Evolutionary conservation across 176 grass and related monocot genomes (phyloP).

Genomic region (Secale cereale): DNA sequence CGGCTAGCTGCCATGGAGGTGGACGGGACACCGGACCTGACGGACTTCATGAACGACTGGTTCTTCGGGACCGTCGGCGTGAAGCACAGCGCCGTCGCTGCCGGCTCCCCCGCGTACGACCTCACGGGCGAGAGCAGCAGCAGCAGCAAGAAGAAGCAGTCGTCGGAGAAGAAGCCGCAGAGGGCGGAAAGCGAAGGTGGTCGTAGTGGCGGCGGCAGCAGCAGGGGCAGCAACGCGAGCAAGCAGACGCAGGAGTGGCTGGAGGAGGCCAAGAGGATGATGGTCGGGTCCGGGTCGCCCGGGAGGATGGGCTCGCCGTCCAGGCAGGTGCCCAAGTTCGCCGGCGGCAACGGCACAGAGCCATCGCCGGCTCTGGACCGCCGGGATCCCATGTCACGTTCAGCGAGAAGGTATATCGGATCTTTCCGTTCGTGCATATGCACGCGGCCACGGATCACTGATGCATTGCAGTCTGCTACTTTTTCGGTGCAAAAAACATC

Average conservation of each 20-base stretch:
- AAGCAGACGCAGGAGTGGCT: conserved; percentile 61
- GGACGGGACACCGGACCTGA: conserved; percentile 45
- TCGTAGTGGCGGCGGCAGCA: neutral
- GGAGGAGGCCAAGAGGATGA: conserved; percentile 66
- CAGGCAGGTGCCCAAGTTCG: conserved; percentile 49
- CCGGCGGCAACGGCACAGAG: conserved; percentile 25
- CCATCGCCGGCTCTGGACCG: conserved; percentile 46
- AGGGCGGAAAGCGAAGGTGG: conserved; percentile 7
- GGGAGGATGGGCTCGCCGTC: conserved; percentile 42
- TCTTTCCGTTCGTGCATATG: neutral
- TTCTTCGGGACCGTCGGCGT: conserved; percentile 56
- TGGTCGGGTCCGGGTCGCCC: conserved; percentile 44
- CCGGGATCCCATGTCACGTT: conserved; percentile 62
- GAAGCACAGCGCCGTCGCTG: conserved; percentile 2
- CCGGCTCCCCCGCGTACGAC: conserved; percentile 14
- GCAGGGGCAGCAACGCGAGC: conserved; percentile 21
- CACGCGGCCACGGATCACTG: neutral
- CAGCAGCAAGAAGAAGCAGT: conserved; percentile 18
- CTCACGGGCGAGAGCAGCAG: conserved; percentile 31
- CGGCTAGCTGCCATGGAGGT: conserved; percentile 26
- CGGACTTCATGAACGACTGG: conserved; percentile 86
- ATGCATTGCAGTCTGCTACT: neutral
- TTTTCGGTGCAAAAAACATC: neutral
- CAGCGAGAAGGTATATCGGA: conserved; percentile 49
- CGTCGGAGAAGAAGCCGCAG: conserved; percentile 18